Base-by-base conservation (phyloP, 352 stramenopile genomes). In the Globisporangium polare region DNA sequence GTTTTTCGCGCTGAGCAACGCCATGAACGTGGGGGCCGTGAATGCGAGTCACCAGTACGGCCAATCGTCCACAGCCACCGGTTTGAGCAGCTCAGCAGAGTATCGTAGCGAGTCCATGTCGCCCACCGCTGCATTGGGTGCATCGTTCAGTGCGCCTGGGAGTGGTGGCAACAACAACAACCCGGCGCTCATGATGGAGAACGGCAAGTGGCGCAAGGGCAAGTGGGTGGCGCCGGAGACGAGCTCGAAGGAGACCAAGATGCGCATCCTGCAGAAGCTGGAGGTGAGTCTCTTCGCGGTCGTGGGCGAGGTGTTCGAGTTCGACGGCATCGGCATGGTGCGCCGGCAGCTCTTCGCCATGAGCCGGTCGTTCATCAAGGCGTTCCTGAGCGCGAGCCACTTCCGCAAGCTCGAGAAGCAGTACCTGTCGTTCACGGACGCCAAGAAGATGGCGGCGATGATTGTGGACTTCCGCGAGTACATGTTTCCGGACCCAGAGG, bases 291-390 rank as follows among this genome's bases (percentile, higher is more conserved):
- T 95, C 18, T 92, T 92, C 50, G 75, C 83, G 12, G 72, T 88
- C 15, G 54, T 92, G 24, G 76, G 87, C 57, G 86, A 95, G 56
- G 65, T 92, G 39, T 94, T 95, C 50, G 86, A 95, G 67, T 90
- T 95, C 50, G 84, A 95, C 60, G 86, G 84, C 39, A 86, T 95
- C n/a, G 77, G 81, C 26, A 65, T 93, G 56, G 68, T 95, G 60
- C 80, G 84, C 6, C 77, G 86, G 15, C 83, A 95, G n/a, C 73
- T 95, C n/a, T 92, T 95, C 60, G 74, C 73, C 9, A 87, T 95
- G 77, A 88, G 73, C 33, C 83, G 84, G 27, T 92, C 79, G 50
- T 89, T 93, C 47, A 81, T 95, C 62, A 88, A 86, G 57, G 83
- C 84, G 26, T 91, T 93, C 42, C 71, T 95, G 37, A 85, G 74